Evolutionary conservation across 805 yeast species (phyloP).

Genomic region (Lipomyces yamadae): DNA sequence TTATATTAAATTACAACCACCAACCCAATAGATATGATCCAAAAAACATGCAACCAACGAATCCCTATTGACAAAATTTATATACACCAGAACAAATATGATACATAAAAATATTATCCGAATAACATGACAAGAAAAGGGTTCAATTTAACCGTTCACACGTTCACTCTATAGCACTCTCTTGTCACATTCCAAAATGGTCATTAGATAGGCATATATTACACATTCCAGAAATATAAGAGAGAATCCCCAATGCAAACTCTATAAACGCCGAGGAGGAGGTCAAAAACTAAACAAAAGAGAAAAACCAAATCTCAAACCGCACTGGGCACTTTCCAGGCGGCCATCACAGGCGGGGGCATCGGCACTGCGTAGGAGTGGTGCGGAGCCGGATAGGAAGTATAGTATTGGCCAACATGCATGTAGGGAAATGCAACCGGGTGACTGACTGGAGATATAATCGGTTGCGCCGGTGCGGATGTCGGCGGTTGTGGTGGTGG

Average conservation of each 20-base stretch:
- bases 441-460: not conserved
- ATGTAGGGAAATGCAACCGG: not conserved
- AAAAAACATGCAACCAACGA: too few species aligned
- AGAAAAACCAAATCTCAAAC: not conserved
- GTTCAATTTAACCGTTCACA: too few species aligned
- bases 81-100: too few species aligned
- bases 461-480: not conserved
- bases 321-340: constrained; percentile 9
- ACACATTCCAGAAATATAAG: not conserved
- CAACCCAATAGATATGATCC: too few species aligned
- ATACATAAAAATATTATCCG: too few species aligned
- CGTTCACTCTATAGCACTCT: too few species aligned
- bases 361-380: not conserved
- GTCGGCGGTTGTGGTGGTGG: not conserved
- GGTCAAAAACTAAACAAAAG: too few species aligned
- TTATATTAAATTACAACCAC: too few species aligned
- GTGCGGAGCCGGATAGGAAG: not conserved
- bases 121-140: too few species aligned
- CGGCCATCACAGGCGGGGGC: constrained; percentile 7
- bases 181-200: too few species aligned
- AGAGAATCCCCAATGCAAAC: not conserved
- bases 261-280: not conserved
- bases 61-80: too few species aligned
- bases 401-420: constrained; percentile 4
- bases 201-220: too few species aligned